These are phyloP conservation scores for Biscutella auriculata DNA, from an alignment of 441 rosid species.

Conservation along the genomic window DNA sequence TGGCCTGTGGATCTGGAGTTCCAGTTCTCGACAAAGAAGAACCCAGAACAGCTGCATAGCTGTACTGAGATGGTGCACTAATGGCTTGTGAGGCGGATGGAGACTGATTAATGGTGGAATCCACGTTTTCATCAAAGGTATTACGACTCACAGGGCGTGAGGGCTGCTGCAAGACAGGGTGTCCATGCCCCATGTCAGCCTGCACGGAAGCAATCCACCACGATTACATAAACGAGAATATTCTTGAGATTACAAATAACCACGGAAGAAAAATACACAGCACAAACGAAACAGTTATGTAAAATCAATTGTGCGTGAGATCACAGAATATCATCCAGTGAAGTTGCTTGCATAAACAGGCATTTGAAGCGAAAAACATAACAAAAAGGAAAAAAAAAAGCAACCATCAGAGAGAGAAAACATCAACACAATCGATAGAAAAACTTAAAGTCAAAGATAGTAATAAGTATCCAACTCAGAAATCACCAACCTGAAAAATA, in stretches of 20 bases:
- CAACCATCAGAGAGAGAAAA: background rate
- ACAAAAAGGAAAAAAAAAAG: too few relatives aligned
- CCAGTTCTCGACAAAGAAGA: conserved; percentile 65
- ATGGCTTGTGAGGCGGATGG: conserved; percentile 39
- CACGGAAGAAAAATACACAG: conserved; percentile 3
- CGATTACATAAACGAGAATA: background rate
- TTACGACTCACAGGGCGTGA: conserved; percentile 89
- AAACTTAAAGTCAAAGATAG: too few relatives aligned
- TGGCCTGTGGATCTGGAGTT: conserved; percentile 81
- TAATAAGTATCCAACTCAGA: background rate
- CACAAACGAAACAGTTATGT: background rate
- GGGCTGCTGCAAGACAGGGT: conserved; percentile 34
- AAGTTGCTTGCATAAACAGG: too few relatives aligned
- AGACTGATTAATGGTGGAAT: conserved; percentile 34
- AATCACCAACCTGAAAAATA: conserved; percentile 59
- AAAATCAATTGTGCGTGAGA: too few relatives aligned
- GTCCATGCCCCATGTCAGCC: conserved; percentile 54
- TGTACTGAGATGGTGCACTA: conserved; percentile 41
- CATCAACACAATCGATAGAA: background rate
- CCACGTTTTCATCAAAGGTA: conserved; percentile 57
- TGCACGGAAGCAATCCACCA: conserved; percentile 21
- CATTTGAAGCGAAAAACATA: background rate
- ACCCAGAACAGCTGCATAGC: conserved; percentile 81
- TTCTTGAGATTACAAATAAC: too few relatives aligned
- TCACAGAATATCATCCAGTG: too few relatives aligned